Evolutionary conservation across 331 rosid genomes (phyloP).

Genomic region (Erythrophleum ivorense): DNA sequence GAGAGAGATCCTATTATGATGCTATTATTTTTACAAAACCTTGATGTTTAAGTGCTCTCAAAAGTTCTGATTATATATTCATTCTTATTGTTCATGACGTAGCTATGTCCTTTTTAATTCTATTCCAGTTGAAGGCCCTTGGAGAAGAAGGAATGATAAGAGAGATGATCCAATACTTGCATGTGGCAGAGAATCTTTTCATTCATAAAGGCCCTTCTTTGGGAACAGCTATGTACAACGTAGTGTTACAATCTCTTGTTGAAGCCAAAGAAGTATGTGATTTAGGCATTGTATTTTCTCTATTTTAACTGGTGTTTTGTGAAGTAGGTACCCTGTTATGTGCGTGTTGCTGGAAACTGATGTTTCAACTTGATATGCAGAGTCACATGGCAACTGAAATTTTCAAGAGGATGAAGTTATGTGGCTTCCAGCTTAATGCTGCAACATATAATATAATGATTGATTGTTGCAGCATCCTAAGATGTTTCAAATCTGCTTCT

Average conservation of each 20-base stretch:
- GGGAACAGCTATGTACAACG: slow-evolving; percentile 62
- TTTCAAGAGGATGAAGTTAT: slow-evolving; percentile 70
- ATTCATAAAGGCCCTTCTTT: slow-evolving; percentile 47
- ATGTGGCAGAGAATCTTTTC: slow-evolving; percentile 73
- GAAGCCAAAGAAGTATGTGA: slow-evolving; percentile 69
- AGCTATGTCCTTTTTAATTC: background rate
- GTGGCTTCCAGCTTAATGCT: slow-evolving; percentile 59
- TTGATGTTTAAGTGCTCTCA: slow-evolving; percentile 24
- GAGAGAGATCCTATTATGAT: slow-evolving; percentile 16
- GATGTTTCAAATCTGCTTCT: slow-evolving; percentile 72
- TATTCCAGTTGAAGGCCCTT: slow-evolving; percentile 72
- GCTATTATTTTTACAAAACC: slow-evolving; percentile 22
- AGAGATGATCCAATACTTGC: slow-evolving; percentile 69
- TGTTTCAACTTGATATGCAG: slow-evolving; percentile 61
- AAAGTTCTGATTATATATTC: slow-evolving; percentile 5
- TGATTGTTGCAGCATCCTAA: slow-evolving; percentile 61
- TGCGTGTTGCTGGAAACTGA: slow-evolving; percentile 36
- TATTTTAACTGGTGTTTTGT: slow-evolving; percentile 32
- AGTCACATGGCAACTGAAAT: slow-evolving; percentile 60
- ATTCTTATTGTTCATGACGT: slow-evolving; percentile 22
- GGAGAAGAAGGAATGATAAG: slow-evolving; percentile 83
- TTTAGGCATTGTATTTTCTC: slow-evolving; percentile 31
- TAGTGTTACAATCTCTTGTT: slow-evolving; percentile 70
- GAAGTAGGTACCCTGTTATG: slow-evolving; percentile 33
- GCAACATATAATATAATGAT: slow-evolving; percentile 79